phyloP scores from a whole-genome alignment of 2,329 filamentous ascomycete species.

The Berkeleyomyces rouxiae region DNA sequence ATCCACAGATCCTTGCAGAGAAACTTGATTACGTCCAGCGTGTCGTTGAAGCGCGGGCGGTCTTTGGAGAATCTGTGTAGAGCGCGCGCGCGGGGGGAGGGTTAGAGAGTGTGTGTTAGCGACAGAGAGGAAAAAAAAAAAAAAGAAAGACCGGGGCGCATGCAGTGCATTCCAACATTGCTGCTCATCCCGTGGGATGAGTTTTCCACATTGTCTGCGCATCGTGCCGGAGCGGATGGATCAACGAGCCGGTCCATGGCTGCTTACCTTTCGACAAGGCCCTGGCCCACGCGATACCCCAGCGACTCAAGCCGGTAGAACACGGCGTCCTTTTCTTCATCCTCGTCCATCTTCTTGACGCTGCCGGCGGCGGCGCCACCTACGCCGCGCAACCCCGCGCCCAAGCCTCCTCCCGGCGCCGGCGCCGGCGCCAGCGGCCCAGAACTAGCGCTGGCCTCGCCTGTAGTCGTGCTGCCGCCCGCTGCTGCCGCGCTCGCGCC shows the following conservation, averaged over 20 bases:
- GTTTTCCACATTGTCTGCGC: background rate
- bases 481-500: slow-evolving; percentile 15
- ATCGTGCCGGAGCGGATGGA: background rate
- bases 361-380: slow-evolving; percentile 11
- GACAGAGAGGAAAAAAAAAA: too few relatives aligned
- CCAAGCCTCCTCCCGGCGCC: background rate
- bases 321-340: slow-evolving; percentile 70
- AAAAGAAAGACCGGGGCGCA: too few relatives aligned
- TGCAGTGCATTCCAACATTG: background rate
- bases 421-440: slow-evolving; percentile 13
- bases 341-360: slow-evolving; percentile 42
- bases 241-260: background rate
- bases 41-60: slow-evolving; percentile 75
- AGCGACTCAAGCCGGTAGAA: slow-evolving; percentile 69
- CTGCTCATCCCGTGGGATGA: background rate
- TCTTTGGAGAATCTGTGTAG: slow-evolving; percentile 55
- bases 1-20: slow-evolving; percentile 97
- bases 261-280: slow-evolving; percentile 67
- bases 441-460: slow-evolving; percentile 10
- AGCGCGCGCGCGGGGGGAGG: too few relatives aligned
- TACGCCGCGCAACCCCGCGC: slow-evolving; percentile 2
- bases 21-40: slow-evolving; percentile 93
- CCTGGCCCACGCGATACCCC: slow-evolving; percentile 84
- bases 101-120: too few relatives aligned
- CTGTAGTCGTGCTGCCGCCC: slow-evolving; percentile 15